Conservation (phyloP, 2,329 filamentous ascomycete genomes). For the Sarocladium brachiariae region DNA sequence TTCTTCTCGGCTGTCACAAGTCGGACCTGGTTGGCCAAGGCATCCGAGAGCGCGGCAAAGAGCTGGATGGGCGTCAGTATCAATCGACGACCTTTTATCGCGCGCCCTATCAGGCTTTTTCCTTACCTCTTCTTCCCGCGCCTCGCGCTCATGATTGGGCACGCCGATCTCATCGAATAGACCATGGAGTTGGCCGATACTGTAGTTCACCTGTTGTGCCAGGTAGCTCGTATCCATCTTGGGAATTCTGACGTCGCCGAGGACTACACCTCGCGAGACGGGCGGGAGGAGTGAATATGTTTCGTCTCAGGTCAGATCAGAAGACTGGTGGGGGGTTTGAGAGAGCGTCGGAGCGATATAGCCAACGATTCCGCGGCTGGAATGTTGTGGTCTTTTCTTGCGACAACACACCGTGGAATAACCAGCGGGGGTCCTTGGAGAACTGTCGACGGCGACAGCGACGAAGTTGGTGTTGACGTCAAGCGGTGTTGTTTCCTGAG, state of each 20-base stretch:
- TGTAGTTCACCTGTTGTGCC: constrained; percentile 89
- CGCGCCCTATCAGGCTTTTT: neutral
- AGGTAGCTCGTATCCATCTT: constrained; percentile 86
- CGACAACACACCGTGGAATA: constrained; percentile 1
- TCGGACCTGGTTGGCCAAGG: constrained; percentile 82
- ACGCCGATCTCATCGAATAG: constrained; percentile 98
- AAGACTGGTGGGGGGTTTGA: neutral
- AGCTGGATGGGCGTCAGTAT: constrained; percentile 50
- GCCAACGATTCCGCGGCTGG: neutral
- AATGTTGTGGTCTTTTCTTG: neutral
- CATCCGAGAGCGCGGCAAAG: constrained; percentile 85
- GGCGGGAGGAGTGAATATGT: constrained; percentile 1
- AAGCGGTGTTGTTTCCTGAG: neutral
- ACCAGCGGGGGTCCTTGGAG: neutral
- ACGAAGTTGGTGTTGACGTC: too few relatives aligned
- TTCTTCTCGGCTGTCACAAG: constrained; percentile 84
- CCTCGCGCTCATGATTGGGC: constrained; percentile 85
- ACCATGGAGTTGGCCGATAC: constrained; percentile 86
- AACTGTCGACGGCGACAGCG: too few relatives aligned
- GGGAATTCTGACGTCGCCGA: constrained; percentile 6
- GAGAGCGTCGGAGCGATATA: neutral
- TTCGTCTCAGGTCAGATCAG: constrained; percentile 2
- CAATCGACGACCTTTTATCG: neutral
- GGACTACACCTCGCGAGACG: constrained; percentile 6
- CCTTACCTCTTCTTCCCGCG: constrained; percentile 78